A percentile compares a stretch with the other conserved stretches of the same genome.
These are phyloP conservation scores for Cylindrotheca closterium DNA, from an alignment of 108 stramenopile species.

Conservation along the genomic window DNA sequence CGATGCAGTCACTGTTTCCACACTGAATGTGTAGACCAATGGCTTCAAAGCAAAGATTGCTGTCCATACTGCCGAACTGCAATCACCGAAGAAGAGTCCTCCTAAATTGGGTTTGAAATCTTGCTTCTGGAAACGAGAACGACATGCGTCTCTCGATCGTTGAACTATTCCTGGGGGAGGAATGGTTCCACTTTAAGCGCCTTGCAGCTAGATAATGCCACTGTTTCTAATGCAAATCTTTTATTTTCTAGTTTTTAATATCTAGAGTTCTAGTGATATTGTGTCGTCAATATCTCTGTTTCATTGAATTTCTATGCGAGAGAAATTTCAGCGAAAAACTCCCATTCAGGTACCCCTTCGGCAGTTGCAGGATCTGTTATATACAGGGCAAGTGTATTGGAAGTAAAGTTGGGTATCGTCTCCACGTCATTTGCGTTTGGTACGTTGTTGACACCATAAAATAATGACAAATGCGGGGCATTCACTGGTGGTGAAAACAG, in stretches of 20 bases:
- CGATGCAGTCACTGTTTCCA: constrained; percentile 91
- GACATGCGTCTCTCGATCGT: no score
- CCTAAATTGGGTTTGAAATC: no score
- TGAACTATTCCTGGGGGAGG: no score
- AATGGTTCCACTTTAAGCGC: no score
- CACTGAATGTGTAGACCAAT: constrained; percentile 85
- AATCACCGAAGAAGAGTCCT: constrained; percentile 34
- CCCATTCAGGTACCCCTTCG: constrained; percentile 35
- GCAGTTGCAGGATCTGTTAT: constrained; percentile 28
- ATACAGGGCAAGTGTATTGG: constrained; percentile 21
- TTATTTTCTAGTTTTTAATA: no score
- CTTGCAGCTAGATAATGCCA: no score
- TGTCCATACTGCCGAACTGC: constrained; percentile 90
- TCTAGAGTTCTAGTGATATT: no score
- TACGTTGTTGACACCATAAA: constrained; percentile 22
- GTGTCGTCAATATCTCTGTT: no score
- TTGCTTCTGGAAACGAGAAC: no score
- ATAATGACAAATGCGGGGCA: constrained; percentile 34
- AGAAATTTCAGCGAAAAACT: constrained; percentile 12
- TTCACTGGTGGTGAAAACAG: constrained; percentile 18
- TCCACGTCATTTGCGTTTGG: constrained; percentile 9
- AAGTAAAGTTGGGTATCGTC: constrained; percentile 13
- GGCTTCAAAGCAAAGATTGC: constrained; percentile 79
- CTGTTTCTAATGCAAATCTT: no score
- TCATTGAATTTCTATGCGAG: not conserved